phyloP scores from a whole-genome alignment of 2,329 filamentous ascomycete species.

The Fusarium buxicola region DNA sequence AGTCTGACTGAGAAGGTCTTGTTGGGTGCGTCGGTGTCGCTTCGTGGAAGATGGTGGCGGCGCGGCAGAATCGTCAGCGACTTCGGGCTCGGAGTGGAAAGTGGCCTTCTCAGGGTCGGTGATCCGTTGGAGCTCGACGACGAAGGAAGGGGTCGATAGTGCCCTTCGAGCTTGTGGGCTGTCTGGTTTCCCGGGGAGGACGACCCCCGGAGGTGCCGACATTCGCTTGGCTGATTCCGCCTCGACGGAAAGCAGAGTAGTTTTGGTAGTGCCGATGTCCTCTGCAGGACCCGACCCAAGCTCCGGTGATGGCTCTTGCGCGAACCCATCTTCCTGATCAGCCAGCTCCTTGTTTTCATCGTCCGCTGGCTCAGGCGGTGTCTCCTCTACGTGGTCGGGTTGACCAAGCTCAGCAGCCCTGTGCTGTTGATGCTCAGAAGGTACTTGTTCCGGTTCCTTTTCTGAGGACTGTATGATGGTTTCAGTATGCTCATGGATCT shows the following conservation, averaged over 20 bases:
- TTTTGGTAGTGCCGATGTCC: background rate
- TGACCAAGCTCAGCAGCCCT: slow-evolving; percentile 1
- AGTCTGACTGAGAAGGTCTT: slow-evolving; percentile 20
- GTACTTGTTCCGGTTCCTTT: slow-evolving; percentile 12
- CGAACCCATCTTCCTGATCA: slow-evolving; percentile 11
- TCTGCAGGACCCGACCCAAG: slow-evolving; percentile 7
- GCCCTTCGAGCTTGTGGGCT: slow-evolving; percentile 7
- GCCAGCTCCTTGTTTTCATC: background rate
- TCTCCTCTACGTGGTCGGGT: slow-evolving; percentile 28
- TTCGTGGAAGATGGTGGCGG: slow-evolving; percentile 19
- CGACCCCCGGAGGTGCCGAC: slow-evolving; percentile 26
- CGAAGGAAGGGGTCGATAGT: slow-evolving; percentile 26
- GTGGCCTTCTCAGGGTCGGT: slow-evolving; percentile 31
- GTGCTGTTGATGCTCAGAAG: slow-evolving; percentile 3
- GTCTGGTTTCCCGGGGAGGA: slow-evolving; percentile 4
- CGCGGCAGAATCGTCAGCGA: background rate
- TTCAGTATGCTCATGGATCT: slow-evolving; percentile 27
- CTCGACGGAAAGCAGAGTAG: slow-evolving; percentile 23
- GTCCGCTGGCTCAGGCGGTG: slow-evolving; percentile 11
- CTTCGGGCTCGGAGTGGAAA: slow-evolving; percentile 13
- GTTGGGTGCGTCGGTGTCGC: slow-evolving; percentile 29
- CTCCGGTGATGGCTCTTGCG: slow-evolving; percentile 1
- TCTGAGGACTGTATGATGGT: slow-evolving; percentile 37
- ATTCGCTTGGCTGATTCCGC: slow-evolving; percentile 27
- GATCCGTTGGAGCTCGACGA: slow-evolving; percentile 29